These are phyloP conservation scores for Blastobotrys serpentis DNA, from an alignment of 1,139 yeast species.

Conservation along the genomic window DNA sequence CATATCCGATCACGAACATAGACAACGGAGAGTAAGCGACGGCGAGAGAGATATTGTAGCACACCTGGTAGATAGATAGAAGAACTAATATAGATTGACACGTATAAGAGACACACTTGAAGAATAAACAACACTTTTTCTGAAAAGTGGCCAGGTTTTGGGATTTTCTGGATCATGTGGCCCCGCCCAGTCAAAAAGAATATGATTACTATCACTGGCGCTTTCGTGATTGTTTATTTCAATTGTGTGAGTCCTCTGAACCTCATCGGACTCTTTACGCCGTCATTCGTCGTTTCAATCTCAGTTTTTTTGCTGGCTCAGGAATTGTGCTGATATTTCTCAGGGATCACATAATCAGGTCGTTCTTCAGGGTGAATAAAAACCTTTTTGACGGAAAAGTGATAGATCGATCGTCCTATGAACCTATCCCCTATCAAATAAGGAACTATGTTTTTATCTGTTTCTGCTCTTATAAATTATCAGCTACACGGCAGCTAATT, in stretches of 20 bases:
- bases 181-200: conserved; percentile 46
- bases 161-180: conserved; percentile 60
- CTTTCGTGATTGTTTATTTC: not conserved
- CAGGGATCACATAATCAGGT: conserved; percentile 14
- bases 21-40: conserved; percentile 53
- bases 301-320: too few species aligned
- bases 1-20: conserved; percentile 57
- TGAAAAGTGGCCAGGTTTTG: conserved; percentile 49
- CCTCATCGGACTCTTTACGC: not conserved
- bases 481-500: too few species aligned
- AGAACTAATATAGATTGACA: conserved; percentile 58
- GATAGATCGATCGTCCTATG: conserved; percentile 12
- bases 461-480: too few species aligned
- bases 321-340: conserved; percentile 10
- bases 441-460: too few species aligned
- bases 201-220: not conserved
- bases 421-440: conserved; percentile 14
- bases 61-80: conserved; percentile 61
- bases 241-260: not conserved
- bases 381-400: conserved; percentile 12
- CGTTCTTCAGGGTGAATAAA: conserved; percentile 14
- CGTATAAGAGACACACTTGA: conserved; percentile 48
- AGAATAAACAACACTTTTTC: conserved; percentile 44
- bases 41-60: conserved; percentile 46
- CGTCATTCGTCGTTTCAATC: not conserved